Base-by-base conservation (phyloP, 768 basidiomycete genomes). In the Baorangia bicolor region DNA sequence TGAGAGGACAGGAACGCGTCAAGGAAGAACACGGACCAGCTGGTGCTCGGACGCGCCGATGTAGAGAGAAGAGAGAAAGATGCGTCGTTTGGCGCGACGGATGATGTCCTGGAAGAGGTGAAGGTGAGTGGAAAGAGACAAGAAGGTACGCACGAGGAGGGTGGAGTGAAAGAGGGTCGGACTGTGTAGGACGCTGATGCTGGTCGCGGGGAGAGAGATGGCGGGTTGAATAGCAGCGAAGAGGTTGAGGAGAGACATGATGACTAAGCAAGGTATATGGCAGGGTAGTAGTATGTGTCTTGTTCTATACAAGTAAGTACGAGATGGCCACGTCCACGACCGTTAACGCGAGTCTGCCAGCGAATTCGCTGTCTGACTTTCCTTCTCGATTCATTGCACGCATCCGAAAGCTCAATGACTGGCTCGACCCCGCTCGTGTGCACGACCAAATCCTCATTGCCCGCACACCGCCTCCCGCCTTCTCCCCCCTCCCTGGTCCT, bases 21-120 rank as follows among this genome's bases (percentile, higher is more conserved):
- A 45, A 0, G 23, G 10, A n/a, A 8, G 18, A 34, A 46, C 0
- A 77, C 88, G 62, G 53, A 95, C 96, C 60, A 99, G 79, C 57
- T 90, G 82, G 10, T 75, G 73, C 69, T 97, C 93, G 48, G 85
- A 80, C 12, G 85, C 80, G 13, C 93, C 93, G 51, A 97, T 85
- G 69, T 97, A 97, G 12, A 97, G 75, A 1, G 92, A 92, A 0
- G 96, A 97, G 28, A 99, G 79, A 66, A 95, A 91, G 63, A 99
- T 84, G 53, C 94, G 83, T 47, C 76, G 72, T 53, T 84, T 82
- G 1, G 96, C 96, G n/a, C 82, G 77, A 41, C 75, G 74, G 49
- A 98, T 85, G 79, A 92, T 86, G 55, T 82, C 76, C 94, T 95
- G 63, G 3, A 31, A 0, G 1, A 6, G 1, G 14, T 21, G 45